Conservation (phyloP, 257 asterid genomes). For the Cinchona pubescens region DNA sequence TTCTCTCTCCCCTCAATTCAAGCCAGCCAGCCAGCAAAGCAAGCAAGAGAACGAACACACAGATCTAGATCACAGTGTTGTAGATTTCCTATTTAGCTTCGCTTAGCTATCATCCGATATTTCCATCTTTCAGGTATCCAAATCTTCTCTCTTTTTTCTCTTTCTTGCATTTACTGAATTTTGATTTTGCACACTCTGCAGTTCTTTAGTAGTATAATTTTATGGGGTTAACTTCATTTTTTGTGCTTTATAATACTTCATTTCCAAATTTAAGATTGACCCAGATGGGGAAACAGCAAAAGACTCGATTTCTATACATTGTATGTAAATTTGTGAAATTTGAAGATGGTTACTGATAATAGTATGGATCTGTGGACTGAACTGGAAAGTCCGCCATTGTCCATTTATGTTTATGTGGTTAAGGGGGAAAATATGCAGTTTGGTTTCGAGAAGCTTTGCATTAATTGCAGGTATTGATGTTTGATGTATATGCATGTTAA, state of each 20-base stretch:
- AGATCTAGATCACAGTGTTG: slow-evolving; percentile 21
- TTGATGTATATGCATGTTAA: neutral
- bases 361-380: slow-evolving; percentile 13
- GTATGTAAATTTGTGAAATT: neutral
- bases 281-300: neutral
- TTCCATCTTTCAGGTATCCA: slow-evolving; percentile 16
- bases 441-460: neutral
- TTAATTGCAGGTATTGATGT: neutral
- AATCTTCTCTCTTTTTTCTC: neutral
- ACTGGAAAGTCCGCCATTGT: neutral
- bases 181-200: neutral
- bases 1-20: slow-evolving; percentile 5
- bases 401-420: neutral
- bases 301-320: neutral
- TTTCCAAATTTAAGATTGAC: neutral
- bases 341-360: neutral
- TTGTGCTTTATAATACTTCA: neutral
- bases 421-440: neutral
- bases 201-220: neutral
- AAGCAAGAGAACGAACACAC: neutral
- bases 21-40: neutral
- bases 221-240: neutral
- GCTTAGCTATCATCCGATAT: neutral
- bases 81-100: slow-evolving; percentile 2
- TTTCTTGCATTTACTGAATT: neutral